Base-by-base conservation (phyloP, 23 red algal species). In the Gracilaria gracilis region DNA sequence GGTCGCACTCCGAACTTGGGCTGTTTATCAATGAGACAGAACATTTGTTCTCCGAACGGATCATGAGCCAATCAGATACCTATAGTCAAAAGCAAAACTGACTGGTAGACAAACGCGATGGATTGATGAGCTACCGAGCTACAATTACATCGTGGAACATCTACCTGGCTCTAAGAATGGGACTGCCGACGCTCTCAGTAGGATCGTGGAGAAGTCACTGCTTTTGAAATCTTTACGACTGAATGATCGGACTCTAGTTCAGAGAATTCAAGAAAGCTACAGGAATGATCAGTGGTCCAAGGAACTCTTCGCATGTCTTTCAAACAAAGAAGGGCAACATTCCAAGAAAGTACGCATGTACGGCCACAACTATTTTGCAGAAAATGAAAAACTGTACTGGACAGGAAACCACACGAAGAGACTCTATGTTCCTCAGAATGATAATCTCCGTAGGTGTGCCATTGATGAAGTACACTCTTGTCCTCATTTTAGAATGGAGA, bases 41-140 rank as follows among this genome's bases (percentile, higher is more conserved):
- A 17, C 40, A 16, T 88, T 88, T 40, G 48, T 36, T 36, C 55
- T 88, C 34, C 36, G 20, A 8, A 88, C 70, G 51, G 84, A 88
- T 39, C 44, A 88, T 61, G 84, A 88, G 23, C 64, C 61, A 53
- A 88, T 88, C 38, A n/a, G 58, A 53, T 88, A 88, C 9, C 64
- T 88, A 57, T 29, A 88, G 39, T 53, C 46, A 11, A 88, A 75
- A 64, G 17, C 64, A 13, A 59, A 49, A 19, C 44, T 73, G 27
- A 23, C 61, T 54, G 67, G 48, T 17, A 48, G 62, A 88, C 61
- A 88, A 66, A 0, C 21, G 9, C 0, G 49, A 88, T 88, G 66
- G 84, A 38, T 53, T 8, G 31, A 88, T 57, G 55, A 53, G 29
- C 48, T 88, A 0, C 84, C 75, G 8, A 34, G 20, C 29, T 61